Evolutionary conservation across 1,284 basidiomycete species (phyloP), one percentile per base, ranked within the genome.

Genomic region (Coniferiporia weirii): DNA sequence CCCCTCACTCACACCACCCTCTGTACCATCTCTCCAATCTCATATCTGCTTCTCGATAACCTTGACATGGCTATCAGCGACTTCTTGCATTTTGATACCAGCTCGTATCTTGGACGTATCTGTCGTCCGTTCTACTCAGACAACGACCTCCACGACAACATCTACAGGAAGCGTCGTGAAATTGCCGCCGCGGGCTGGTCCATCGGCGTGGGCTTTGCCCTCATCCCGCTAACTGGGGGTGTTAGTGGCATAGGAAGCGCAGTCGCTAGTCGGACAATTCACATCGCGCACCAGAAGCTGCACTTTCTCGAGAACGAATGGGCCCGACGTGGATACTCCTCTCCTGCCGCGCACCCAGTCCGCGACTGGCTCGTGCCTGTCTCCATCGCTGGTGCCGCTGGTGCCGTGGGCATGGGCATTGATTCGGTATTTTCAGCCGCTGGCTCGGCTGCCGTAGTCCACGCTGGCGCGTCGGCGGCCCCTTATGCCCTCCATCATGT

Each of bases 161-260:
- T 57, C 6, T 57, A 57, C 36, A 32, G 27, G 10, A 57, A 57
- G 48, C 55, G 55, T 19, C 46, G 55, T 10, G 46, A 57, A 38
- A 57, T 57, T 22, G 36, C 27, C 35, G 46, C 55, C 34, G 32
- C 55, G 1, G 55, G 55, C 15, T 57, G 55, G 47, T 20, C 32
- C 10, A 38, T 57, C 27, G 55, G 55, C 10, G 46, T 47, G 35
- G 46, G 46, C 12, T 34, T 57, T 17, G 55, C 55, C 20, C 47
- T 57, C 1, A 50, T 50, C 27, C 55, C 27, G 19, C 7, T 43
- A 3, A 57, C 55, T 8, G 34, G 35, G 13, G 55, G 55, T 2
- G 27, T 19, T 3, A 36, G 27, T 43, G 34, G 32, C n/a, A 2
- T 50, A 9, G 34, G 22, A 8, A 27, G 34, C 4, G 17, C 3